phyloP scores from a whole-genome alignment of 352 stramenopile species.

The Pythium biforme region DNA sequence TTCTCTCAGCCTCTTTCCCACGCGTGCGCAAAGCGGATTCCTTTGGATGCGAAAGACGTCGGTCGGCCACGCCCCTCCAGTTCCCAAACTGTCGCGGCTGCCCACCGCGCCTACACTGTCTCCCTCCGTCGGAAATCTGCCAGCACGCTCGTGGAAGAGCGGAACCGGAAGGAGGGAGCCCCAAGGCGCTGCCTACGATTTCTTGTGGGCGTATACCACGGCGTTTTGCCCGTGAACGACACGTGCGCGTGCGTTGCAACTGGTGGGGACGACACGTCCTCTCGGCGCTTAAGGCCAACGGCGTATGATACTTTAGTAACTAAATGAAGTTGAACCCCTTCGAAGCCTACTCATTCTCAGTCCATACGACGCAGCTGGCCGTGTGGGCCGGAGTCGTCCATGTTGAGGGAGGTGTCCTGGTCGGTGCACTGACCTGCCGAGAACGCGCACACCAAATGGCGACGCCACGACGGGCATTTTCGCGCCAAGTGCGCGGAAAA shows the following conservation, averaged over 20 bases:
- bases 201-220: too few relatives aligned
- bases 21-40: background rate
- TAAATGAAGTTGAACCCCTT: constrained; percentile 23
- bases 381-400: too few relatives aligned
- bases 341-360: background rate
- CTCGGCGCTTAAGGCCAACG: constrained; percentile 1
- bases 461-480: constrained; percentile 4
- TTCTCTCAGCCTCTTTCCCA: background rate
- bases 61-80: background rate
- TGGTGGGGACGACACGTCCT: too few relatives aligned
- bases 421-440: too few relatives aligned
- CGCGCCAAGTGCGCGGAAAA: background rate
- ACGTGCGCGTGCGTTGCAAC: too few relatives aligned
- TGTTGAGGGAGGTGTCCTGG: too few relatives aligned
- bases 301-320: constrained; percentile 26
- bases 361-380: too few relatives aligned
- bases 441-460: background rate
- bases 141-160: background rate
- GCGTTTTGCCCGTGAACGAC: too few relatives aligned
- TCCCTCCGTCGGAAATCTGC: background rate
- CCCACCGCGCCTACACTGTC: background rate
- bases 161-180: background rate
- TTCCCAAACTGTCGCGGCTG: constrained; percentile 4
- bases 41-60: background rate
- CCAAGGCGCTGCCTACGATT: background rate